These are phyloP conservation scores for Hypoxylon fragiforme DNA, from an alignment of 495 filamentous ascomycete genomes.

Conservation along the genomic window DNA sequence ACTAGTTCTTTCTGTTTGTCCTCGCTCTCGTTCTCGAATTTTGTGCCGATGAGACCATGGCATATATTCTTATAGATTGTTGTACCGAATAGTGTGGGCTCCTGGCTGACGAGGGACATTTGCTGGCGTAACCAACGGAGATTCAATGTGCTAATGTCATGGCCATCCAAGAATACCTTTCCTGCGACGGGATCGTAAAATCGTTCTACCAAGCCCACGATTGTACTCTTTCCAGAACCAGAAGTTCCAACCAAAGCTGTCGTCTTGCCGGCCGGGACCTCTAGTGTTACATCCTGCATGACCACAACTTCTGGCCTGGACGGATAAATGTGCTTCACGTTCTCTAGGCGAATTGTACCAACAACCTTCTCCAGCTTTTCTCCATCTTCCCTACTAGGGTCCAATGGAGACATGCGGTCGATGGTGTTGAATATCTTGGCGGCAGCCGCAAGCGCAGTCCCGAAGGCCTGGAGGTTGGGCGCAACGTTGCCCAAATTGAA, in stretches of 20 bases:
- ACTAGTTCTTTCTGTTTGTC: conserved; percentile 72
- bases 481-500: conserved; percentile 88
- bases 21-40: conserved; percentile 64
- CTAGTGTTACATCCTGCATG: conserved; percentile 77
- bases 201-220: conserved; percentile 87
- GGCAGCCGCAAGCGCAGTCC: conserved; percentile 77
- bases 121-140: conserved; percentile 90
- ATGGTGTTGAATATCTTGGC: conserved; percentile 92
- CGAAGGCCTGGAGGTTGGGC: conserved; percentile 83
- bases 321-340: conserved; percentile 91
- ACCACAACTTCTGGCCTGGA: conserved; percentile 87
- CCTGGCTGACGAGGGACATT: conserved; percentile 83
- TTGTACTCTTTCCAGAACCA: conserved; percentile 88
- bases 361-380: conserved; percentile 68
- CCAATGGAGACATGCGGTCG: conserved; percentile 83
- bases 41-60: conserved; percentile 85
- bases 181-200: conserved; percentile 91
- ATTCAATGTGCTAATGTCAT: conserved; percentile 80
- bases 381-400: conserved; percentile 74
- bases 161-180: conserved; percentile 77
- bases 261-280: conserved; percentile 81
- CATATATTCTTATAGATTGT: conserved; percentile 86
- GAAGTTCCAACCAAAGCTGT: conserved; percentile 86
- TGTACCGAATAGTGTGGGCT: conserved; percentile 81
- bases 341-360: conserved; percentile 78